Evolutionary conservation across 305 asterid species (phyloP), one percentile per base, ranked within the genome.

Genomic region (Fraxinus greggii): DNA sequence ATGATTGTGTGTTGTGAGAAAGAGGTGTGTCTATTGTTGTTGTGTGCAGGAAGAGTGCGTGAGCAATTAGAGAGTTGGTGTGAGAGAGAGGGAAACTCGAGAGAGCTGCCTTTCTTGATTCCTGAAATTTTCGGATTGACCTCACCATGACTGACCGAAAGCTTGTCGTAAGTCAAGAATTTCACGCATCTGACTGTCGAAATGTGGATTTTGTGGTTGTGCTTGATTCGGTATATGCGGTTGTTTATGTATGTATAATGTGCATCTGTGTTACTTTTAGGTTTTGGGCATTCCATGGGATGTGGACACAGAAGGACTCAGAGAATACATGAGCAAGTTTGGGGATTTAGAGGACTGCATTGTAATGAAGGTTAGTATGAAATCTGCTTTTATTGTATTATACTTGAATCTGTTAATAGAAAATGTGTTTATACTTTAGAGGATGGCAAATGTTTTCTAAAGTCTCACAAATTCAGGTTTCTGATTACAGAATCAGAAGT

Each of bases 241-340:
- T 63, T 81, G 61, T 6, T 13, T 24, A 36, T 12, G 56, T 83
- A 12, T 31, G 31, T 80, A 56, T 77, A 10, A 63, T 84, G 85
- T 61, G 81, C 36, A 4, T 74, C 8, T 61, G 54, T 56, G 31
- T 76, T 19, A 77, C 69, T 45, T 74, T 77, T 89, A 96, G 98
- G 99, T 96, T 59, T 88, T 96, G 93, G 99, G 99, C 28, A 93
- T 94, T 78, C 98, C 99, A 5, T 96, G 99, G 99, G 99, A 96
- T 33, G 95, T 96, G 84, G 98, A 94, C n/a, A 93, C 99, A 0
- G 98, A 94, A 74, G 97, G 97, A 29, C 84, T 96, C 86, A 92
- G 93, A 83, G 98, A 93, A 83, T 96, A 96, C 88, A 96, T 96
- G 99, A 85, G 86, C 90, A 94, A 91, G 86, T 96, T 91, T 80